Evolutionary conservation across 164 flowering plant species (phyloP).

Genomic region (Piper longum): DNA sequence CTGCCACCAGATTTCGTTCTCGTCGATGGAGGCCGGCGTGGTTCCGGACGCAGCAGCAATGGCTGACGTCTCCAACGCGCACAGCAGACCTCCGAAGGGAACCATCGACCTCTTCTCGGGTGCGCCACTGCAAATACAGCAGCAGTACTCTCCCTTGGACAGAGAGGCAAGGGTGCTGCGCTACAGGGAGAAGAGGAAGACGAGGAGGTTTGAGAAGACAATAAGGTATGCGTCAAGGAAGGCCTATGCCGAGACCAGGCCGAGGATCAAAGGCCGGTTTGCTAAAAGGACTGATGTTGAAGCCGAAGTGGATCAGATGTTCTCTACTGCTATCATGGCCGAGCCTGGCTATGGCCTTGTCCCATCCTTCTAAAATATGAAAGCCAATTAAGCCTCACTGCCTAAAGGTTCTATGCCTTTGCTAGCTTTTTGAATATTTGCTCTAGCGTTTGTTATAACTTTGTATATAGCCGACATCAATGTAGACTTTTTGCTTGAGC

Average conservation of each 20-base stretch:
- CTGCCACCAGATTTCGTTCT: slow-evolving; percentile 17
- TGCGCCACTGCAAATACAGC: slow-evolving; percentile 31
- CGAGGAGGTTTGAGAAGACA: slow-evolving; percentile 83
- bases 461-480: too few species aligned
- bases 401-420: neutral
- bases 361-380: slow-evolving; percentile 42
- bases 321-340: slow-evolving; percentile 32
- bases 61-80: slow-evolving; percentile 35
- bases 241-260: slow-evolving; percentile 88
- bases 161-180: slow-evolving; percentile 78
- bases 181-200: slow-evolving; percentile 80
- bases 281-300: slow-evolving; percentile 64
- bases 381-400: neutral
- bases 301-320: slow-evolving; percentile 55
- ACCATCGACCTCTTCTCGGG: slow-evolving; percentile 56
- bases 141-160: slow-evolving; percentile 50
- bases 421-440: too few species aligned
- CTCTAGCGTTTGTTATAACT: too few species aligned
- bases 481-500: too few species aligned
- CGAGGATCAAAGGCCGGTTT: slow-evolving; percentile 83
- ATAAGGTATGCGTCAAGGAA: slow-evolving; percentile 90
- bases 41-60: slow-evolving; percentile 49
- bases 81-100: slow-evolving; percentile 42
- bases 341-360: slow-evolving; percentile 55
- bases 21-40: slow-evolving; percentile 55